Conservation (phyloP, 2,329 filamentous ascomycete genomes). For the Blastomyces percursus region DNA sequence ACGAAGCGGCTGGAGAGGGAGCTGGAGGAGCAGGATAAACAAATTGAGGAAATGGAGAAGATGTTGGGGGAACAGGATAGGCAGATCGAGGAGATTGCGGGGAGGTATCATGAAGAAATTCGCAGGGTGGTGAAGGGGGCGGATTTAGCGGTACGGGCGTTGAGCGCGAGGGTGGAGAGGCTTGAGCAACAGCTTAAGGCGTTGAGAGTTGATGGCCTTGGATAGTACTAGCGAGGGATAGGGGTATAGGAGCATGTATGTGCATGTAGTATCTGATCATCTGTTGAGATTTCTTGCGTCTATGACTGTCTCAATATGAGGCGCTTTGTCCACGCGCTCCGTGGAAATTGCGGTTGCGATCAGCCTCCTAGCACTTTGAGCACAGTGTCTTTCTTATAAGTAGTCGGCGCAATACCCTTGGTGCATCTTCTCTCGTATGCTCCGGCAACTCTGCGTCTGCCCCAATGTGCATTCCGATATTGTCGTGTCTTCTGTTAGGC, state of each 20-base stretch:
- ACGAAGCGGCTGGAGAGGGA: conserved; percentile 10
- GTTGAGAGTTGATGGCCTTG: background rate
- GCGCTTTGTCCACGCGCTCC: too few relatives aligned
- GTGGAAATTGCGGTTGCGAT: too few relatives aligned
- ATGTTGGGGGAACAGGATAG: background rate
- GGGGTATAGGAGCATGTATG: background rate
- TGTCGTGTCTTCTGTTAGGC: too few relatives aligned
- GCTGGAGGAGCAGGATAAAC: conserved; percentile 16
- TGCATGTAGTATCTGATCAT: background rate
- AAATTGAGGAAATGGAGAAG: conserved; percentile 9
- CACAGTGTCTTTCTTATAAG: background rate
- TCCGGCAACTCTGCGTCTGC: background rate
- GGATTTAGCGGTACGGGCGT: conserved; percentile 12
- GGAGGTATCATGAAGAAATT: conserved; percentile 17
- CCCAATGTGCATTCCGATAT: too few relatives aligned
- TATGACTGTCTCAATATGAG: background rate
- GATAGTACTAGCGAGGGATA: too few relatives aligned
- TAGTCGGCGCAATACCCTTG: background rate
- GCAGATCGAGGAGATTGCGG: conserved; percentile 11
- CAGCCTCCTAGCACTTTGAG: background rate
- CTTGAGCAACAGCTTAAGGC: conserved; percentile 11
- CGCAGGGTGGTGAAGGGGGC: conserved; percentile 13
- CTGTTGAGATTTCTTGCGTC: background rate
- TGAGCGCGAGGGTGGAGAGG: conserved; percentile 11
- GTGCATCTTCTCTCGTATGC: background rate